Percentiles rank a stretch among this genome's conserved stretches.
These are phyloP conservation scores for Aspergillus sclerotioniger DNA, from an alignment of 495 filamentous ascomycete species.

Conservation along the genomic window DNA sequence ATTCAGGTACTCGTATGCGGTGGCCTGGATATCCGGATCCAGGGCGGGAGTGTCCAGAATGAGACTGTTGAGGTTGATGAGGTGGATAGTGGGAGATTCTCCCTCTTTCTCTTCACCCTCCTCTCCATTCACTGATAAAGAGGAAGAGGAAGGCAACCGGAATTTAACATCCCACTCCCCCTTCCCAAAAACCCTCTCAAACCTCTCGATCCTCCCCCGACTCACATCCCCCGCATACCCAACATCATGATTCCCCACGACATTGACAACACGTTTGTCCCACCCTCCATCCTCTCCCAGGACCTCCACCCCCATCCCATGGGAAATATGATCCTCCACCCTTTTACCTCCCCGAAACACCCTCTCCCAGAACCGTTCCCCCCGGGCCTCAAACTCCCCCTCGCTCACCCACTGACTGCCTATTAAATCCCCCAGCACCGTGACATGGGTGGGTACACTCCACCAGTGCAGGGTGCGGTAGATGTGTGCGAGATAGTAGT, in stretches of 20 bases:
- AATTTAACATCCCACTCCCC: slow-evolving; percentile 86
- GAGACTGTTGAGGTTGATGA: slow-evolving; percentile 86
- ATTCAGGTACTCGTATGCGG: slow-evolving; percentile 77
- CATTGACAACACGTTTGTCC: slow-evolving; percentile 75
- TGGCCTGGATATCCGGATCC: slow-evolving; percentile 59
- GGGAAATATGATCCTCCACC: slow-evolving; percentile 15
- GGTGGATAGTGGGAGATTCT: slow-evolving; percentile 54
- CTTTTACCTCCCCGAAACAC: slow-evolving; percentile 69
- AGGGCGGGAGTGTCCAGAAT: slow-evolving; percentile 82
- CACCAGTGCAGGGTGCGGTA: slow-evolving; percentile 83
- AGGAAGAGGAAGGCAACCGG: slow-evolving; percentile 24
- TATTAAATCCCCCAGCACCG: slow-evolving; percentile 84
- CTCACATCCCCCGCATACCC: slow-evolving; percentile 92
- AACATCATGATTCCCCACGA: slow-evolving; percentile 93
- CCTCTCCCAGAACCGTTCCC: slow-evolving; percentile 73
- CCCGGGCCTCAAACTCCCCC: slow-evolving; percentile 73
- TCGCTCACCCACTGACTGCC: slow-evolving; percentile 96
- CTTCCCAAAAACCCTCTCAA: slow-evolving; percentile 78
- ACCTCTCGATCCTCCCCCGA: slow-evolving; percentile 65
- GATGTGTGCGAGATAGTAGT: slow-evolving; percentile 90
- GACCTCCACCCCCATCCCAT: neutral
- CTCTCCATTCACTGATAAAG: neutral
- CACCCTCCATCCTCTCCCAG: slow-evolving; percentile 40
- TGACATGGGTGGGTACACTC: slow-evolving; percentile 79
- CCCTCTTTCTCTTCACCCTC: neutral